A percentile compares a stretch with the other conserved stretches of the same genome.
Evolutionary conservation across 495 filamentous ascomycete species (phyloP).

Genomic region (Aspergillus ostianus): DNA sequence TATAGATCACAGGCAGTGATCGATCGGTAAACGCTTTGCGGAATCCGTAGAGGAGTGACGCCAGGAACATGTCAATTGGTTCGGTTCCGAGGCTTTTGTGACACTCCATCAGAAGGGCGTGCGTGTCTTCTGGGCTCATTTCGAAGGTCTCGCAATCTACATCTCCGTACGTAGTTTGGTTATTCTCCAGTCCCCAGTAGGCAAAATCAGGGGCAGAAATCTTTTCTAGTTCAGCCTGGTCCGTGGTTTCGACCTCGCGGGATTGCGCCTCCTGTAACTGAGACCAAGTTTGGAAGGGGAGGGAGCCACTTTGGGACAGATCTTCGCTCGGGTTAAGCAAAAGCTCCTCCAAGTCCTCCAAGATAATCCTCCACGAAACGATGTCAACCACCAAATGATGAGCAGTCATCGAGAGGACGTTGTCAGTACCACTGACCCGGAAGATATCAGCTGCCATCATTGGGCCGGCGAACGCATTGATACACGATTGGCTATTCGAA

Average conservation of each 20-base stretch:
- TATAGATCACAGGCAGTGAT: constrained; percentile 50
- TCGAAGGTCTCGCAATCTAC: constrained; percentile 45
- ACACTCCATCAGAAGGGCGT: constrained; percentile 41
- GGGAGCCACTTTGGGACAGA: constrained; percentile 33
- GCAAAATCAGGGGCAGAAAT: constrained; percentile 35
- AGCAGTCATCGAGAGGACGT: constrained; percentile 60
- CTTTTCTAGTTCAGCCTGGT: constrained; percentile 26
- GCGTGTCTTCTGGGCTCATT: constrained; percentile 43
- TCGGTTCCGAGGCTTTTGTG: constrained; percentile 51
- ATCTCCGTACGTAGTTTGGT: constrained; percentile 49
- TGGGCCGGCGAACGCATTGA: constrained; percentile 45
- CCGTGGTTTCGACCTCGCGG: constrained; percentile 19
- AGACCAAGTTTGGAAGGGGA: constrained; percentile 67
- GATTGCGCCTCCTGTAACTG: constrained; percentile 44
- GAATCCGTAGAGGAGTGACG: constrained; percentile 52
- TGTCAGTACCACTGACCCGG: constrained; percentile 41
- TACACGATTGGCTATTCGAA: constrained; percentile 40
- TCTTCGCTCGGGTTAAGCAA: constrained; percentile 44
- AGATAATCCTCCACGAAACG: constrained; percentile 67
- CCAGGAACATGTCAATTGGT: constrained; percentile 52
- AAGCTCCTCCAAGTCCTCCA: constrained; percentile 64
- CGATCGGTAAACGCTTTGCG: constrained; percentile 50
- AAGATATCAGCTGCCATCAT: constrained; percentile 49
- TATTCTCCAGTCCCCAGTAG: constrained; percentile 53
- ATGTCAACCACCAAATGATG: constrained; percentile 71